These are phyloP conservation scores for Acacia crassicarpa DNA, from an alignment of 306 rosid species.

Conservation along the genomic window DNA sequence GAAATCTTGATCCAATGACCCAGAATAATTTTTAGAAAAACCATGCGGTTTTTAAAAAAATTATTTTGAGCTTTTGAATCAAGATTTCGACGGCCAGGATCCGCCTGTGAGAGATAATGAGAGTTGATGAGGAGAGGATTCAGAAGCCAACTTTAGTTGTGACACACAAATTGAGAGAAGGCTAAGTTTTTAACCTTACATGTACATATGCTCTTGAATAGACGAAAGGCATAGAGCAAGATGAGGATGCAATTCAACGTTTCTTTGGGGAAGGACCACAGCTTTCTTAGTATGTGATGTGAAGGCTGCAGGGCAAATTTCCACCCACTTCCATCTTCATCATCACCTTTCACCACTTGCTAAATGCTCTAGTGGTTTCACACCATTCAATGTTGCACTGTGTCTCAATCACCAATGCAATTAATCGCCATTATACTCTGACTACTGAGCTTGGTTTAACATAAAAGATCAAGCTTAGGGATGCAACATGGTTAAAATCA, in stretches of 20 bases:
- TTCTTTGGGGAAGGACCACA: slow-evolving; percentile 32
- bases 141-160: background rate
- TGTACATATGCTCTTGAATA: background rate
- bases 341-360: slow-evolving; percentile 33
- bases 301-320: slow-evolving; percentile 17
- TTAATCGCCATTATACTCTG: background rate
- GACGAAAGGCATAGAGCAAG: slow-evolving; percentile 10
- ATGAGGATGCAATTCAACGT: slow-evolving; percentile 24
- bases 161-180: slow-evolving; percentile 22
- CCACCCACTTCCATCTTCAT: background rate
- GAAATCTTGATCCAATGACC: no score
- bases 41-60: no score
- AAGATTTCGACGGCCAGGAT: no score
- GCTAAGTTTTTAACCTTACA: slow-evolving; percentile 9
- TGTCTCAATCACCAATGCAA: background rate
- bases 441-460: no score
- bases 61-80: no score
- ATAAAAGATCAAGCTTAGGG: no score
- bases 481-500: no score
- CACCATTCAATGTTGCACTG: slow-evolving; percentile 13
- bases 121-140: no score
- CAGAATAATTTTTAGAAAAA: no score
- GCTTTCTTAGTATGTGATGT: slow-evolving; percentile 21
- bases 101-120: no score
- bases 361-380: slow-evolving; percentile 26